Base-by-base conservation (phyloP, 352 stramenopile species). In the Lagenidium sp. region DNA sequence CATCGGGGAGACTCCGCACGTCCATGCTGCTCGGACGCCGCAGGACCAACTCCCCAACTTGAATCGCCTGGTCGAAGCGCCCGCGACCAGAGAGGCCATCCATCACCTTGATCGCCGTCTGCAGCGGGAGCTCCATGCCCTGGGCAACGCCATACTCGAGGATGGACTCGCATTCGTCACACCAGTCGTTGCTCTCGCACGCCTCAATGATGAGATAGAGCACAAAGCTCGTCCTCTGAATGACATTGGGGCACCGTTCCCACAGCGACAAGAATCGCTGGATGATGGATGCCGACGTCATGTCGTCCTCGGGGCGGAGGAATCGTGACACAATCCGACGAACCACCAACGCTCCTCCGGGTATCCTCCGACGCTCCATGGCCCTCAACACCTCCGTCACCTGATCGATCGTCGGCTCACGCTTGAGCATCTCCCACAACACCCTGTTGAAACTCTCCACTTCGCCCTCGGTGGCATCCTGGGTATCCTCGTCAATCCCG, bases 371-470 rank as follows among this genome's bases (percentile, higher is more conserved):
- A 6, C 42, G 13, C 44, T 81, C 47, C 68, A 81, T 77, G 19
- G 66, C 30, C 43, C 60, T 36, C 29, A 81, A 15, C 46, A 77
- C 60, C 19, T 63, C 45, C 30, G 61, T 50, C 19, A 77, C 18
- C 4, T 65, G 59, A 24, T 57, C 32, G 11, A 60, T 47, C 21
- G 51, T 41, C 35, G 69, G 64, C 18, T 38, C 26, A 10, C 63
- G 48, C 41, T 75, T 75, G 22, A 81, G 50, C 68, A 81, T 67
- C 48, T 70, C 52, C 65, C 61, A 75, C 26, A 81, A 19, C 21
- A 77, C 60, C 36, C 63, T 70, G 55, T 72, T 81, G 11, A 77
- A 41, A 29, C 65, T 40, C 19, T 65, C 52, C 15, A 31, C 35
- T 47, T 74, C 18, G 31, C 19, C 7, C 19, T 16, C n/a, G 38